phyloP scores from a whole-genome alignment of 2,329 filamentous ascomycete genomes.

The Monilinia fructicola region DNA sequence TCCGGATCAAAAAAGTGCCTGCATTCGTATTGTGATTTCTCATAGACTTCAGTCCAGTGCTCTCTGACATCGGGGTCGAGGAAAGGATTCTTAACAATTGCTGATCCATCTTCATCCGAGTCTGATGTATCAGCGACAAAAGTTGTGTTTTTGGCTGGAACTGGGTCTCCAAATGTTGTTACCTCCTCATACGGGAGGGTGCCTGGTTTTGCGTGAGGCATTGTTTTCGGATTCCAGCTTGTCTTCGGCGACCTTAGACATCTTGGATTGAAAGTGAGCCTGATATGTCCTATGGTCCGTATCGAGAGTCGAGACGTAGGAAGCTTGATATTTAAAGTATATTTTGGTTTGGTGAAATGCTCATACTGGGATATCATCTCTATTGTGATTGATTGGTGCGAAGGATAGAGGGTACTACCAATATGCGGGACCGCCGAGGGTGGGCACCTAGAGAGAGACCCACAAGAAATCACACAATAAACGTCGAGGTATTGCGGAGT shows the following conservation, averaged over 20 bases:
- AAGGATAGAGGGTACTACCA: not conserved
- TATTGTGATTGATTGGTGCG: conserved; percentile 10
- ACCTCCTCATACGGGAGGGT: conserved; percentile 28
- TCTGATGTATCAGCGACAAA: conserved; percentile 21
- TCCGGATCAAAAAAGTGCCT: conserved; percentile 33
- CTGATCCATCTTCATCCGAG: conserved; percentile 29
- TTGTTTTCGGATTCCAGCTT: conserved; percentile 4
- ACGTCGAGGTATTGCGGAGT: not conserved
- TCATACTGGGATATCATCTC: not conserved
- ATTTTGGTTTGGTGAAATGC: not conserved
- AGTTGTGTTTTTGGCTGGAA: conserved; percentile 18
- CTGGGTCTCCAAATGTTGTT: conserved; percentile 25
- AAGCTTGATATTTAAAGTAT: conserved; percentile 8
- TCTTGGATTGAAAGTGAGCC: too few species aligned
- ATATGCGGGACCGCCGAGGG: not conserved
- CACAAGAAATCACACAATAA: conserved; percentile 21
- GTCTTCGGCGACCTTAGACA: not conserved
- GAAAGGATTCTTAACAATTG: conserved; percentile 30
- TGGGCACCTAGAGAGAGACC: not conserved
- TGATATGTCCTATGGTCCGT: too few species aligned
- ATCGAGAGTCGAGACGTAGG: not conserved
- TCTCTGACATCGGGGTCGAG: conserved; percentile 35
- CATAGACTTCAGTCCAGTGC: conserved; percentile 32
- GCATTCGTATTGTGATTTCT: conserved; percentile 37
- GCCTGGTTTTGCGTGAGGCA: too few species aligned